A percentile compares a stretch with the other conserved stretches of the same genome.
phyloP scores from a whole-genome alignment of 2,329 filamentous ascomycete genomes.

The Sporothrix pallida region DNA sequence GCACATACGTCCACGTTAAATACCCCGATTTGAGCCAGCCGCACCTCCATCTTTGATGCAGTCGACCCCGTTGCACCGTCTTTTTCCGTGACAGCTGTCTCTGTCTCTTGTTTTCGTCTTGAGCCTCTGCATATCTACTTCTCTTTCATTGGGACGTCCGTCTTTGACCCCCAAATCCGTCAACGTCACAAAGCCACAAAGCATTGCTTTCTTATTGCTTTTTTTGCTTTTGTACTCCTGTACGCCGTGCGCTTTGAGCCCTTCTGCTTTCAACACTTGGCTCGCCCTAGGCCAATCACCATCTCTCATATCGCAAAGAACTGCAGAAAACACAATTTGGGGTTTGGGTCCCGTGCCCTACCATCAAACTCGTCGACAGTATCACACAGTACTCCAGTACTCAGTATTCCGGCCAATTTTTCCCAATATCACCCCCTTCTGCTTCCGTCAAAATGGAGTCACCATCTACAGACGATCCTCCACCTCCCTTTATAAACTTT shows the following conservation, averaged over 20 bases:
- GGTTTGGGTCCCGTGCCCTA: not conserved
- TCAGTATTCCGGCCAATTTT: not conserved
- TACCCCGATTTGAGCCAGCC: not conserved
- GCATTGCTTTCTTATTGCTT: not conserved
- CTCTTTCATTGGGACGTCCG: not conserved
- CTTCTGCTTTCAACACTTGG: not conserved
- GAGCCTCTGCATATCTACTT: too few species aligned
- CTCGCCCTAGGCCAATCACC: slow-evolving; percentile 10
- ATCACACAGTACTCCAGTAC: not conserved
- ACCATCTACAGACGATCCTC: slow-evolving; percentile 36
- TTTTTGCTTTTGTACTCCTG: not conserved
- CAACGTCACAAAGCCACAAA: not conserved
- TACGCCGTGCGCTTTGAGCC: slow-evolving; percentile 9
- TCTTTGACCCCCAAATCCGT: not conserved
- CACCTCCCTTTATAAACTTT: slow-evolving; percentile 37
- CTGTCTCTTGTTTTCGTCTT: not conserved
- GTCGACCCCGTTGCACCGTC: not conserved
- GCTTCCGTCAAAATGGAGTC: slow-evolving; percentile 31
- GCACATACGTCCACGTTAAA: not conserved
- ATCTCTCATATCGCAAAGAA: not conserved
- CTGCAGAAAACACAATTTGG: not conserved
- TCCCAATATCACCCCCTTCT: too few species aligned
- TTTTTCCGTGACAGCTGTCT: not conserved
- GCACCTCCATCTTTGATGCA: slow-evolving; percentile 7
- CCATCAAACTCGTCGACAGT: not conserved